Conservation (phyloP, 2,329 filamentous ascomycete species). For the Trichoderma lentiforme region DNA sequence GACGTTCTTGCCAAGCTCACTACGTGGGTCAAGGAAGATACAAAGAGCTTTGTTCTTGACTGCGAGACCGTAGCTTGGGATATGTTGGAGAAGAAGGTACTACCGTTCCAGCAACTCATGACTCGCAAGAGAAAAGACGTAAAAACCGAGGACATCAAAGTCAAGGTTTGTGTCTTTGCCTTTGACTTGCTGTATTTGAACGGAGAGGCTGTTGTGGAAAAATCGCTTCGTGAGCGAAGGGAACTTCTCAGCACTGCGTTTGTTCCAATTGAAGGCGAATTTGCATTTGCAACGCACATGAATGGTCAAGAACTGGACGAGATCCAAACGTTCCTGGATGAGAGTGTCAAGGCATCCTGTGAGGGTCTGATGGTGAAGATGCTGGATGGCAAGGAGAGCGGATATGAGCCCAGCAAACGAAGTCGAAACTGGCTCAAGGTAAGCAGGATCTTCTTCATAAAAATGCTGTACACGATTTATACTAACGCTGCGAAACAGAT, state of each 20-base stretch:
- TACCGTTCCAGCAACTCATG: slow-evolving; percentile 98
- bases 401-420: slow-evolving; percentile 93
- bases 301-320: slow-evolving; percentile 87
- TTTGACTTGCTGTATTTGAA: slow-evolving; percentile 95
- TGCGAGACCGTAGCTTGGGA: slow-evolving; percentile 99
- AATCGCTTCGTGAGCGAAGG: slow-evolving; percentile 78
- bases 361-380: slow-evolving; percentile 99
- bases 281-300: slow-evolving; percentile 82
- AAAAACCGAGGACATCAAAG: slow-evolving; percentile 89
- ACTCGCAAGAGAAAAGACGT: slow-evolving; percentile 97
- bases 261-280: slow-evolving; percentile 78
- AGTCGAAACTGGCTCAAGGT: slow-evolving; percentile 98
- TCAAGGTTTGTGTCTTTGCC: slow-evolving; percentile 95
- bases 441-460: slow-evolving; percentile 24
- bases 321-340: slow-evolving; percentile 88
- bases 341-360: slow-evolving; percentile 91
- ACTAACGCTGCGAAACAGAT: slow-evolving; percentile 50
- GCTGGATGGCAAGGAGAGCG: slow-evolving; percentile 87
- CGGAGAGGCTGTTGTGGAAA: slow-evolving; percentile 83
- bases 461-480: not conserved
- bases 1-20: slow-evolving; percentile 87
- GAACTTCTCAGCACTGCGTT: slow-evolving; percentile 73
- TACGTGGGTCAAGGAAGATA: slow-evolving; percentile 84
- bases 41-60: slow-evolving; percentile 95
- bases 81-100: slow-evolving; percentile 85